These are phyloP conservation scores for Barnettozyma wickerhamii DNA, from an alignment of 805 yeast species.

Conservation along the genomic window DNA sequence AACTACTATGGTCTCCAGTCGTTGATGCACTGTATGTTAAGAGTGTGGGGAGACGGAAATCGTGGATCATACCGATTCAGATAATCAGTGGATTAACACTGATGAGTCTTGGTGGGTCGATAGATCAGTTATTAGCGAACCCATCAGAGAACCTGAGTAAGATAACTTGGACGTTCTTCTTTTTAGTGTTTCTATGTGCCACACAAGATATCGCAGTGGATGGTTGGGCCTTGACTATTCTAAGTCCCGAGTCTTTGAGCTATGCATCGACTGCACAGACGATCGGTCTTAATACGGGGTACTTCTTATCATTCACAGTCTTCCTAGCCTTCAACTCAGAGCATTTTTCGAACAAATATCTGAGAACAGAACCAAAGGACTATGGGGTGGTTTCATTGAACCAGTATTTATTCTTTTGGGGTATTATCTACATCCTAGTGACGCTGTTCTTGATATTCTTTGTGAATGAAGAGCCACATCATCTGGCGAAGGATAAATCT, in stretches of 20 bases:
- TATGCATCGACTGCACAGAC: constrained; percentile 98
- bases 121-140: constrained; percentile 44
- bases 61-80: constrained; percentile 96
- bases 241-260: constrained; percentile 72
- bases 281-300: constrained; percentile 89
- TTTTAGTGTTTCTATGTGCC: constrained; percentile 83
- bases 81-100: constrained; percentile 68
- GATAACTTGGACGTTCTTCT: constrained; percentile 69
- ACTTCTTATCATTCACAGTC: constrained; percentile 86
- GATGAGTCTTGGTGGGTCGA: constrained; percentile 55
- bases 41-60: constrained; percentile 72
- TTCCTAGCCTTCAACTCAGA: constrained; percentile 88
- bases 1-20: constrained; percentile 91
- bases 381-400: constrained; percentile 69
- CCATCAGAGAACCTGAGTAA: constrained; percentile 46
- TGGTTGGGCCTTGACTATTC: constrained; percentile 95
- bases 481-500: constrained; percentile 25
- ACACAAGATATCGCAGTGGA: constrained; percentile 99
- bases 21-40: constrained; percentile 80
- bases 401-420: constrained; percentile 75
- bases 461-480: constrained; percentile 70
- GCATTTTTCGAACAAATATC: constrained; percentile 85
- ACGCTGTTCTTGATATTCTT: constrained; percentile 56
- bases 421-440: constrained; percentile 61
- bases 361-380: constrained; percentile 56